phyloP scores from a whole-genome alignment of 2,329 filamentous ascomycete genomes.

The Colletotrichum aenigma region DNA sequence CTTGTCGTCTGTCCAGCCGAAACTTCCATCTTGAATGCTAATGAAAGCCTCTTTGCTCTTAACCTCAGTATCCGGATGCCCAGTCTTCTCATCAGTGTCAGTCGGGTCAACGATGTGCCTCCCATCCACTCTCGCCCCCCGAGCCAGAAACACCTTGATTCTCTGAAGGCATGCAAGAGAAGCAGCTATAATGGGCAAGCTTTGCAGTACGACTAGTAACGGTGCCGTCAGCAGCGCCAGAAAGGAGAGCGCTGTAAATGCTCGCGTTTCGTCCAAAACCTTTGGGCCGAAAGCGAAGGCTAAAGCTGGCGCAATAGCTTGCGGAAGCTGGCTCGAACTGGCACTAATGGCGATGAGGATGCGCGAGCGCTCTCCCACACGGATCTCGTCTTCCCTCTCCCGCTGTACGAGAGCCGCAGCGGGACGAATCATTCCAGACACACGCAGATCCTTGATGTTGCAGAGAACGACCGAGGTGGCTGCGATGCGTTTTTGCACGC shows the following conservation, averaged over 20 bases:
- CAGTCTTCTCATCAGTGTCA: not conserved
- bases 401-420: conserved; percentile 20
- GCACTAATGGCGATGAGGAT: conserved; percentile 26
- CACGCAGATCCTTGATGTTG: not conserved
- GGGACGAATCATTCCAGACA: not conserved
- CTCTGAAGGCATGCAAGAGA: conserved; percentile 19
- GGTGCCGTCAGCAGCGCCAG: conserved; percentile 4
- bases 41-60: not conserved
- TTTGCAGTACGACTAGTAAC: conserved; percentile 11
- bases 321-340: not conserved
- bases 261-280: not conserved
- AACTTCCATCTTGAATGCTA: not conserved
- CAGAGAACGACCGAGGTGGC: not conserved
- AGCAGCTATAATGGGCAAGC: conserved; percentile 4
- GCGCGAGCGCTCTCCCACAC: conserved; percentile 24
- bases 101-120: not conserved
- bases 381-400: conserved; percentile 4
- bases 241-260: not conserved
- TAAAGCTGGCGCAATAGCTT: not conserved
- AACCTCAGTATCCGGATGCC: not conserved
- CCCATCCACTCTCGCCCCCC: not conserved
- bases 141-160: conserved; percentile 17
- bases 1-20: conserved; percentile 28
- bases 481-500: conserved; percentile 18
- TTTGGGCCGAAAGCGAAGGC: not conserved